phyloP scores from a whole-genome alignment of 352 stramenopile species.

The Pythium scleroteichum region DNA sequence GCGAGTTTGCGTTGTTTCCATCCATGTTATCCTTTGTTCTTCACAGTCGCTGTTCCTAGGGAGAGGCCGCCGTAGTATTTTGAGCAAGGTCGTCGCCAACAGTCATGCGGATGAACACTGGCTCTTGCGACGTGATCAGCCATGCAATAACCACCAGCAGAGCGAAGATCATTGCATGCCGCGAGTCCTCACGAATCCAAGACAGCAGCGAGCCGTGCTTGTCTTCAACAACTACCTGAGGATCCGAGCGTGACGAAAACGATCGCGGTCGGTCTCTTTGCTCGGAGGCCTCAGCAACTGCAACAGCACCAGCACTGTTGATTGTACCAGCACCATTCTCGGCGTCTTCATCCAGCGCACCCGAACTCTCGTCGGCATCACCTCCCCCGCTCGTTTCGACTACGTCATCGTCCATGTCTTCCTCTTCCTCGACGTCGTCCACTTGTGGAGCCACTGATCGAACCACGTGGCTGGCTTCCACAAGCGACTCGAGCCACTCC shows the following conservation, averaged over 20 bases:
- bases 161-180: slow-evolving; percentile 60
- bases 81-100: not conserved
- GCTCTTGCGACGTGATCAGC: slow-evolving; percentile 42
- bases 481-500: slow-evolving; percentile 80
- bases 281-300: not conserved
- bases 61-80: not conserved
- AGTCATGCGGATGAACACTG: not conserved
- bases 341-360: slow-evolving; percentile 16
- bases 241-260: not conserved
- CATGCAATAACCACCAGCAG: slow-evolving; percentile 65
- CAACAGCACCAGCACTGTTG: too few species aligned
- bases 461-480: slow-evolving; percentile 60
- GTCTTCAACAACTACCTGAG: slow-evolving; percentile 30
- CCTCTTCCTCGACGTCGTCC: slow-evolving; percentile 3
- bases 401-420: not conserved
- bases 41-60: not conserved
- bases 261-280: not conserved
- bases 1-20: not conserved
- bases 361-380: slow-evolving; percentile 25
- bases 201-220: slow-evolving; percentile 70
- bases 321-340: not conserved
- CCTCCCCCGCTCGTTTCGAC: slow-evolving; percentile 24
- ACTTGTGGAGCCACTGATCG: not conserved
- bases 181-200: slow-evolving; percentile 68
- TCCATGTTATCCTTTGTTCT: not conserved